Base-by-base conservation (phyloP, 1,139 yeast species). In the Blastobotrys persicus region DNA sequence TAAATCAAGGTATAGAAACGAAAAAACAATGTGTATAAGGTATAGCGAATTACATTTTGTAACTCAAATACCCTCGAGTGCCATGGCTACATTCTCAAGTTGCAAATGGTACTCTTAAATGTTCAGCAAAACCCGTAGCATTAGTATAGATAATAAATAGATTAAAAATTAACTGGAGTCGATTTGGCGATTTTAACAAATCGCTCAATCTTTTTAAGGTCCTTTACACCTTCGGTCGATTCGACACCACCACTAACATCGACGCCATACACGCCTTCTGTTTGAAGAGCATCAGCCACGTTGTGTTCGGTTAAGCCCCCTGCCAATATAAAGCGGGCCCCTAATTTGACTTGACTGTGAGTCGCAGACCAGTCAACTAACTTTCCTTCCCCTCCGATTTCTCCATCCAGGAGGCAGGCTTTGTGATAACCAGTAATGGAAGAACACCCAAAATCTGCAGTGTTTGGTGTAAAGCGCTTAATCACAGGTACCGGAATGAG, bases 211-310 rank as follows among this genome's bases (percentile, higher is more conserved):
- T 88, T 88, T 1, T 54, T 64, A 45, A 72, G 59, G 64, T 88
- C 95, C 67, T 91, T 92, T 2, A 60, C 66, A 2, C 95, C 96
- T 17, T 77, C 69, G 11, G 37, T 35, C 1, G 87, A 80, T 59
- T 88, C 98, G 1, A 91, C 96, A 1, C 98, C 98, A 12, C 97
- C 92, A 63, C 96, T 85, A 6, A 92, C 98, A 67, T 92, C 98
- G 31, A 85, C 92, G 1, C 97, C 98, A 39, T 81, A 64, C n/a
- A 87, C 79, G 2, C 85, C 83, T 51, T 59, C 64, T 44, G 71
- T 72, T 43, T 48, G 52, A 42, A 66, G 57, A 12, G 95, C 94
- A 1, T 67, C 65, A 0, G 52, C 51, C 11, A 92, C 87, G 60
- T 91, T 92, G 0, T 75, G 80, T 0, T 94, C 88, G 0, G 75